Base-by-base conservation (phyloP, 2,329 filamentous ascomycete genomes). In the Claviceps maximensis region DNA sequence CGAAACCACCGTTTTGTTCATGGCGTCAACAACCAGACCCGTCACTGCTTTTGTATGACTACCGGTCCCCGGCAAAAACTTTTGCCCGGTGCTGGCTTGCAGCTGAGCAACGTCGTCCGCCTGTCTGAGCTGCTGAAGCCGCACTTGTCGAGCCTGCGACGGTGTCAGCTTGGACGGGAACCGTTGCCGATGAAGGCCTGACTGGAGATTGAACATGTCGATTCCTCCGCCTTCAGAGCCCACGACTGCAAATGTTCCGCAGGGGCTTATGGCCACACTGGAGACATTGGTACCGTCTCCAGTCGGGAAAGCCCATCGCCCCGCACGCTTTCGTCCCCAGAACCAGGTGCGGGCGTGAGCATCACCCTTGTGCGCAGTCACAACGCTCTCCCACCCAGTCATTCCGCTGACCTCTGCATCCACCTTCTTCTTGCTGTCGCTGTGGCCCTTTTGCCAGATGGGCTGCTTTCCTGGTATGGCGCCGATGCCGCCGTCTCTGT, bases 131-230 rank as follows among this genome's bases (percentile, higher is more conserved):
- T 83, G 80, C 60, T 82, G 78, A 59, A 84, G 70, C 63, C 84
- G 87, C 49, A 90, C 67, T 64, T 87, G 85, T 59, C 86, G 83
- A 2, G 87, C 86, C 69, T 95, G 88, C 0, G 82, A 80, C 1
- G 86, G 85, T 1, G 86, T 90, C 47, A 94, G 69, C 46, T 79
- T 80, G 9, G 88, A 83, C 0, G 93, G 93, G 67, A 95, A 98
- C 19, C 86, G 82, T 63, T 94, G 89, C 54, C 91, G 83, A 67
- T 94, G 88, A 21, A 84, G 74, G 46, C 93, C 93, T 46, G 93
- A 97, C 67, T 98, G 93, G 54, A 98, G 74, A 65, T 98, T 98
- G 78, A 87, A 97, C 85, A 95, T 91, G 66, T 96, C 89, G 53
- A 98, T 83, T 36, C 82, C 80, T 44, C 93, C 93, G 40, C 78